phyloP scores from a whole-genome alignment of 1,284 basidiomycete genomes.

The Ceratobasidium sp. region DNA sequence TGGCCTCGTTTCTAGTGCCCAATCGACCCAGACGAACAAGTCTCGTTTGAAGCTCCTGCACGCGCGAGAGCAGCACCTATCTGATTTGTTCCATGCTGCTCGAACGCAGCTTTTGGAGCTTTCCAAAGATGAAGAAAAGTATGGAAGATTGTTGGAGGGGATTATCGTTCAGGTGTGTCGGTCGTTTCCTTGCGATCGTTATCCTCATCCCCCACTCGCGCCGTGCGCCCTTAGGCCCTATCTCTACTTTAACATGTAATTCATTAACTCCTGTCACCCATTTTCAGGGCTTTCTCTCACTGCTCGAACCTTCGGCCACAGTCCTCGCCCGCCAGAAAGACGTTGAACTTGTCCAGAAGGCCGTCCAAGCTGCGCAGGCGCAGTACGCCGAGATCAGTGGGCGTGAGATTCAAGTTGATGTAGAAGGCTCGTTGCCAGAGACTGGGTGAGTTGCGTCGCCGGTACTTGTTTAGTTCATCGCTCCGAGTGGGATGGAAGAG shows the following conservation, averaged over 20 bases:
- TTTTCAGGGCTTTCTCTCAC: constrained; percentile 62
- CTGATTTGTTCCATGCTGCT: constrained; percentile 86
- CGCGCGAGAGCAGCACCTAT: constrained; percentile 90
- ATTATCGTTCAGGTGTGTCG: constrained; percentile 78
- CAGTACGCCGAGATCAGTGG: constrained; percentile 83
- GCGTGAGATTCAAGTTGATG: constrained; percentile 67
- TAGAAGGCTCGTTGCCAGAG: constrained; percentile 75
- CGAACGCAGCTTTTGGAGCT: constrained; percentile 73
- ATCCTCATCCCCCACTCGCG: not conserved
- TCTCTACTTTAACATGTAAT: not conserved
- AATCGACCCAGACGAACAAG: constrained; percentile 96
- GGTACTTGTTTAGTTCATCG: not conserved
- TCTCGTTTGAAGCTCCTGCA: constrained; percentile 92
- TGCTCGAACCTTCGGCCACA: constrained; percentile 76
- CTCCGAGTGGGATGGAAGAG: not conserved
- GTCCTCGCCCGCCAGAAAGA: constrained; percentile 75
- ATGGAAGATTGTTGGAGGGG: constrained; percentile 81
- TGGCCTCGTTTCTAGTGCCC: constrained; percentile 68
- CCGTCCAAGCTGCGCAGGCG: constrained; percentile 69
- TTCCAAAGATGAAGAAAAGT: constrained; percentile 75
- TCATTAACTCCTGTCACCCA: not conserved
- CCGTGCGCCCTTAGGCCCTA: not conserved
- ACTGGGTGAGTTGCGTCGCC: constrained; percentile 67
- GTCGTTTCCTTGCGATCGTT: not conserved
- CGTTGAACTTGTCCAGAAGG: constrained; percentile 64